Conservation (phyloP, 768 basidiomycete species). For the Pisolithus microcarpus region DNA sequence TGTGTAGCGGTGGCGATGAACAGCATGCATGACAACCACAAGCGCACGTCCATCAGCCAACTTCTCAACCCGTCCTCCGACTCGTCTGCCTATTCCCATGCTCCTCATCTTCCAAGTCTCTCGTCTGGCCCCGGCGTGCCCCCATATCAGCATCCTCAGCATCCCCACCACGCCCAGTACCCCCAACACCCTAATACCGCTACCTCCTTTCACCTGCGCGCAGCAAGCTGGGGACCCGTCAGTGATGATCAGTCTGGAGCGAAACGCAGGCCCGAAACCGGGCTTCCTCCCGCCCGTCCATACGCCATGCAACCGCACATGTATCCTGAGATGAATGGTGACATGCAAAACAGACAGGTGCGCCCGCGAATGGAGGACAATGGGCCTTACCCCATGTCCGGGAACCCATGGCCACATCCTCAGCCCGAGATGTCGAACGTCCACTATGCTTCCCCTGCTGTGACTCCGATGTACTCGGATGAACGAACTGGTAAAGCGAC, state of each 20-base stretch:
- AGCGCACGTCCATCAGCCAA: constrained; percentile 45
- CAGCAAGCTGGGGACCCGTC: constrained; percentile 50
- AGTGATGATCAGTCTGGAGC: constrained; percentile 31
- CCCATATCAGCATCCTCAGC: constrained; percentile 23
- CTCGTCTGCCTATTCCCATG: constrained; percentile 28
- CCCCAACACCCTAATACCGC: constrained; percentile 22
- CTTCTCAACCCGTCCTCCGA: constrained; percentile 43
- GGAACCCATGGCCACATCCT: constrained; percentile 25
- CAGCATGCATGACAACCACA: constrained; percentile 37
- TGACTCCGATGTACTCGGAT: constrained; percentile 47
- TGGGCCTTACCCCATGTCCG: constrained; percentile 22
- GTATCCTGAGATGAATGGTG: constrained; percentile 29
- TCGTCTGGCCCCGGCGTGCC: constrained; percentile 17
- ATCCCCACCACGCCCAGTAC: constrained; percentile 22
- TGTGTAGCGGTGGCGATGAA: constrained; percentile 27
- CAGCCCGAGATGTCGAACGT: constrained; percentile 27
- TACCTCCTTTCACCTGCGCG: constrained; percentile 47
- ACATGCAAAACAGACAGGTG: constrained; percentile 21
- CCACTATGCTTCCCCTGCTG: constrained; percentile 38
- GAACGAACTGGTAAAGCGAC: constrained; percentile 46
- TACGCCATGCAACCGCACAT: constrained; percentile 28
- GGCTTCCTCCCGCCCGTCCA: constrained; percentile 27
- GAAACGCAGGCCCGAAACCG: constrained; percentile 30
- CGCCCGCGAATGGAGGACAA: constrained; percentile 28
- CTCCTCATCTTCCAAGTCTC: constrained; percentile 23